These are phyloP conservation scores for Coemansia sp. DNA, from an alignment of 192 early-diverging fungal species.

Conservation along the genomic window DNA sequence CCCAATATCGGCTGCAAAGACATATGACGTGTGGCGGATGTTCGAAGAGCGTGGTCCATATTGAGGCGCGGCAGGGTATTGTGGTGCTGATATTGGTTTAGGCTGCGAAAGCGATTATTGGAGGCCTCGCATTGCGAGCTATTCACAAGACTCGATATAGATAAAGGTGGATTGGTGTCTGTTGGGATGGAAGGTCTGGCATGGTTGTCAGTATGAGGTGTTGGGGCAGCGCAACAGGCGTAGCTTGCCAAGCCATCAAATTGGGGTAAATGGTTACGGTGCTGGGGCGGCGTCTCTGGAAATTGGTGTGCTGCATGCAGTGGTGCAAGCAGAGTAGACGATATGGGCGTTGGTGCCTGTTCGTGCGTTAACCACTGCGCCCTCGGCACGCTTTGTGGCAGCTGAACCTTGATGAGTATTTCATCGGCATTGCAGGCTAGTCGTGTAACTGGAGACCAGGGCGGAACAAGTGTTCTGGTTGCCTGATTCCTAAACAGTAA, in stretches of 20 bases:
- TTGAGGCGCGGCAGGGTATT: slow-evolving; percentile 15
- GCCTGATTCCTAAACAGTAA: slow-evolving; percentile 28
- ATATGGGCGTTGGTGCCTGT: background rate
- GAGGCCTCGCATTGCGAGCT: background rate
- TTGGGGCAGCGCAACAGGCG: background rate
- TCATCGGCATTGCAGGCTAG: background rate
- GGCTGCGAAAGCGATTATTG: background rate
- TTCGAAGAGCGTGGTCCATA: slow-evolving; percentile 8
- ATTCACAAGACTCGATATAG: background rate
- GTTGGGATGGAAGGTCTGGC: background rate
- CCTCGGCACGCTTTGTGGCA: slow-evolving; percentile 5
- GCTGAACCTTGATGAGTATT: slow-evolving; percentile 7
- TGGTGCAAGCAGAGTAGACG: background rate
- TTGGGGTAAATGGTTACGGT: background rate
- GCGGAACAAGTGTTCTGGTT: slow-evolving; percentile 24
- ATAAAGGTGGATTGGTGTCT: background rate
- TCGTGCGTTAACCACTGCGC: slow-evolving; percentile 4
- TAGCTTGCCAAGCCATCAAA: background rate
- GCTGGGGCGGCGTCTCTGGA: background rate
- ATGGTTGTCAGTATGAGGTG: background rate
- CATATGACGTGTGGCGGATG: background rate
- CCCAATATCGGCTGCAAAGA: background rate
- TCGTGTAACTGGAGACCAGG: slow-evolving; percentile 6
- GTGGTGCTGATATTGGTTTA: background rate
- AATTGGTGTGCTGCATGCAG: background rate